Conservation (phyloP, 2,329 filamentous ascomycete species). For the Epichloe festucae region DNA sequence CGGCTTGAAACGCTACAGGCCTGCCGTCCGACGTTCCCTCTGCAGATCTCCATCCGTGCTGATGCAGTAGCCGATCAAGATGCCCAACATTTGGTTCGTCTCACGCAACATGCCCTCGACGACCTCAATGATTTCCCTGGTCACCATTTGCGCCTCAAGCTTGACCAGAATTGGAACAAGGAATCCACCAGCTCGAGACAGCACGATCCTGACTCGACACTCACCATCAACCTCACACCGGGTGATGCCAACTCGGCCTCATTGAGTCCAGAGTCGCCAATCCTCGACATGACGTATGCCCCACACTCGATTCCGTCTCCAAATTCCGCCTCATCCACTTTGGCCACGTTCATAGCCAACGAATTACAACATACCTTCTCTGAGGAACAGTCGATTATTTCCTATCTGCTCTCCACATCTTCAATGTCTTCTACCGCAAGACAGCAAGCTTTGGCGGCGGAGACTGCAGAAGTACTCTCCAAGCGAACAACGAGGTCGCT, state of each 20-base stretch:
- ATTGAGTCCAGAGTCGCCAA: slow-evolving; percentile 55
- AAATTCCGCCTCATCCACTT: slow-evolving; percentile 55
- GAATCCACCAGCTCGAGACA: slow-evolving; percentile 16
- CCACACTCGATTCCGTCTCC: slow-evolving; percentile 53
- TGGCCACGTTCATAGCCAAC: slow-evolving; percentile 66
- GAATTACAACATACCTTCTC: slow-evolving; percentile 67
- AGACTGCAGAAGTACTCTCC: slow-evolving; percentile 41
- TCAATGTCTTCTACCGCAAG: slow-evolving; percentile 36
- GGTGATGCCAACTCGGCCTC: slow-evolving; percentile 47
- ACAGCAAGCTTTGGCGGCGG: slow-evolving; percentile 33
- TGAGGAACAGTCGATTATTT: slow-evolving; percentile 80
- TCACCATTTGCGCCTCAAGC: slow-evolving; percentile 55
- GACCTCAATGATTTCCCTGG: slow-evolving; percentile 75
- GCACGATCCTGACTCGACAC: slow-evolving; percentile 37
- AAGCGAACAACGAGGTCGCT: slow-evolving; percentile 73
- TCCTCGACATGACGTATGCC: slow-evolving; percentile 67
- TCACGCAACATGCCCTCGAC: slow-evolving; percentile 79
- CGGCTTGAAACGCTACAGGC: slow-evolving; percentile 39
- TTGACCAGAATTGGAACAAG: slow-evolving; percentile 15
- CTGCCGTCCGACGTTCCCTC: slow-evolving; percentile 77
- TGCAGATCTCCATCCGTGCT: slow-evolving; percentile 67
- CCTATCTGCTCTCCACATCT: slow-evolving; percentile 53
- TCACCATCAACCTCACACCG: slow-evolving; percentile 58
- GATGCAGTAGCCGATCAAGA: slow-evolving; percentile 52
- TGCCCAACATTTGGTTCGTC: slow-evolving; percentile 57